phyloP scores from a whole-genome alignment of 768 basidiomycete species.

The Tubosaeta sp. region DNA sequence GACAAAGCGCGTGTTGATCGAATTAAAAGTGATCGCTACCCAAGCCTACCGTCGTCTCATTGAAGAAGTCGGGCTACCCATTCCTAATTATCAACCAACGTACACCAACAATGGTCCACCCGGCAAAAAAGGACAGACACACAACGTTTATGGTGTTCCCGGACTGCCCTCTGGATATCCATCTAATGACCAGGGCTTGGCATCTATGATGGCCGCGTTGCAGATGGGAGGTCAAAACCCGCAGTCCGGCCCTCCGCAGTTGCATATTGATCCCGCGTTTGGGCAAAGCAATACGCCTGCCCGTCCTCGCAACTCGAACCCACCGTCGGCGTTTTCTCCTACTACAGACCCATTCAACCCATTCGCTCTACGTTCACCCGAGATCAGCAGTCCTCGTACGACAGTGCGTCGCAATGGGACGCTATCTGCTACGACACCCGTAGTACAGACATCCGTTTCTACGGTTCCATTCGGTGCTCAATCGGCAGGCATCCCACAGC shows the following conservation, averaged over 20 bases:
- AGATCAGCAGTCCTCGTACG: constrained; percentile 47
- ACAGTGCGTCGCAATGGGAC: constrained; percentile 43
- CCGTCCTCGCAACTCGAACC: constrained; percentile 43
- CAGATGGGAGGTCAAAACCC: constrained; percentile 89
- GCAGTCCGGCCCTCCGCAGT: constrained; percentile 70
- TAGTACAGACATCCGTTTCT: constrained; percentile 27
- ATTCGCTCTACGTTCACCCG: constrained; percentile 48
- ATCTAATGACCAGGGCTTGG: constrained; percentile 77
- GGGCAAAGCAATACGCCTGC: constrained; percentile 39
- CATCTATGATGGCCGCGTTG: constrained; percentile 89
- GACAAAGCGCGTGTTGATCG: constrained; percentile 84
- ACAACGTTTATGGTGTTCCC: constrained; percentile 61
- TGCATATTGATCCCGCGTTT: constrained; percentile 67
- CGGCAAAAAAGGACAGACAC: constrained; percentile 52
- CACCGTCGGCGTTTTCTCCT: constrained; percentile 47
- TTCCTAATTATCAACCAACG: constrained; percentile 81
- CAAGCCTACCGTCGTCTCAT: constrained; percentile 92
- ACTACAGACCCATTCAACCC: constrained; percentile 55
- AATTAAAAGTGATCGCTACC: constrained; percentile 89
- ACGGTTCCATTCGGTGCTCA: constrained; percentile 53
- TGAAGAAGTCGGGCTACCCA: constrained; percentile 90
- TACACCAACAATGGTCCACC: constrained; percentile 60
- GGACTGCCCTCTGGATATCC: constrained; percentile 78
- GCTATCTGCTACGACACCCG: constrained; percentile 29
- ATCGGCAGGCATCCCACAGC: constrained; percentile 57